Conservation (phyloP, 257 asterid species). For the Rauvolfia tetraphylla region DNA sequence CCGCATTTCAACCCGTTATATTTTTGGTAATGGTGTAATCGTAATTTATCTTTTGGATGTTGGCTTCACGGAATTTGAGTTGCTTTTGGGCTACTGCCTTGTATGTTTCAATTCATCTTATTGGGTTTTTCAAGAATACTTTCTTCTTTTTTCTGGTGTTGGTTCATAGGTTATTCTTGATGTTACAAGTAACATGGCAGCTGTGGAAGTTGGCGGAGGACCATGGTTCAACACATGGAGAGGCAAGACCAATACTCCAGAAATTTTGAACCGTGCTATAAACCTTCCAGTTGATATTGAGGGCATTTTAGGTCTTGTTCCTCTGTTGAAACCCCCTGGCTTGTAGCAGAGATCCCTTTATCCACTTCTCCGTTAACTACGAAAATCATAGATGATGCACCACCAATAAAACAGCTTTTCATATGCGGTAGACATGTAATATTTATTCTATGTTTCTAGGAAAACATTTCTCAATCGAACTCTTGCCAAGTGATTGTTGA, state of each 20-base stretch:
- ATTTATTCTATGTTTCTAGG: too few relatives aligned
- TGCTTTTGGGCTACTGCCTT: too few relatives aligned
- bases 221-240: slow-evolving; percentile 94
- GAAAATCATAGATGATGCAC: too few relatives aligned
- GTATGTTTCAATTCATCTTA: not conserved
- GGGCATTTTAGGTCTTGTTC: slow-evolving; percentile 46
- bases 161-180: slow-evolving; percentile 63
- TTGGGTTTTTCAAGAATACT: not conserved
- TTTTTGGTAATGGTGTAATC: not conserved
- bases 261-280: slow-evolving; percentile 44
- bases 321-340: slow-evolving; percentile 92
- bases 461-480: too few relatives aligned
- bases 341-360: slow-evolving; percentile 29
- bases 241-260: slow-evolving; percentile 61
- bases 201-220: slow-evolving; percentile 96
- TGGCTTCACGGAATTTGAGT: not conserved
- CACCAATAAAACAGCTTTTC: not conserved
- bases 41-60: not conserved
- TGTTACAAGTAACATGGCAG: slow-evolving; percentile 92
- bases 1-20: not conserved
- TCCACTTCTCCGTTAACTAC: not conserved
- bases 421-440: not conserved
- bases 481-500: not conserved
- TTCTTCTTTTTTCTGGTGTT: not conserved
- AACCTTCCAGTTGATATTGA: slow-evolving; percentile 73